Conservation (phyloP, 441 rosid genomes). For the Mallotus repandus region DNA sequence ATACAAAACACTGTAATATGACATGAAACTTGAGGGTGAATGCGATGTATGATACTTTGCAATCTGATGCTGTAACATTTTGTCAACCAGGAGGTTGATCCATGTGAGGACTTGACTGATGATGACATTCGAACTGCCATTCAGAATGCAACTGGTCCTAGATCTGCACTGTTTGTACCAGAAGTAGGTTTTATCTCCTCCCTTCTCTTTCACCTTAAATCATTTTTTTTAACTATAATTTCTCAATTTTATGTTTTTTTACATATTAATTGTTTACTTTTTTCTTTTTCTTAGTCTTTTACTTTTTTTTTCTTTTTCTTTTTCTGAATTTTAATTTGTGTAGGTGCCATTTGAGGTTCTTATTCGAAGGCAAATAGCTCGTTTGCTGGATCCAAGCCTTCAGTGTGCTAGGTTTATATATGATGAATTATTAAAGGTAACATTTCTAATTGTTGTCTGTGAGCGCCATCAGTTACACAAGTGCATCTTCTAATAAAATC, state of each 20-base stretch:
- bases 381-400: conserved; percentile 89
- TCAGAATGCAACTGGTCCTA: conserved; percentile 97
- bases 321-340: background rate
- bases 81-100: conserved; percentile 79
- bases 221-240: too few species aligned
- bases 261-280: background rate
- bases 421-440: conserved; percentile 87
- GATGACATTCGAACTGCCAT: conserved; percentile 92
- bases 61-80: conserved; percentile 13
- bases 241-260: background rate
- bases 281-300: background rate
- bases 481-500: conserved; percentile 13
- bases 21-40: background rate
- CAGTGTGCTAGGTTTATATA: conserved; percentile 94
- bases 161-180: conserved; percentile 84
- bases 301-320: background rate
- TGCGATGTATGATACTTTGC: conserved; percentile 2
- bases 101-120: conserved; percentile 89
- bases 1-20: background rate
- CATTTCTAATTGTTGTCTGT: background rate
- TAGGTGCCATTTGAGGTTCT: conserved; percentile 98
- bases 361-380: conserved; percentile 86
- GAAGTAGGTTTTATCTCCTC: conserved; percentile 50
- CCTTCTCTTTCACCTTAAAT: conserved; percentile 1
- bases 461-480: background rate